Conservation (phyloP, 805 yeast genomes). For the Sungouiozyma ichnusensis region DNA sequence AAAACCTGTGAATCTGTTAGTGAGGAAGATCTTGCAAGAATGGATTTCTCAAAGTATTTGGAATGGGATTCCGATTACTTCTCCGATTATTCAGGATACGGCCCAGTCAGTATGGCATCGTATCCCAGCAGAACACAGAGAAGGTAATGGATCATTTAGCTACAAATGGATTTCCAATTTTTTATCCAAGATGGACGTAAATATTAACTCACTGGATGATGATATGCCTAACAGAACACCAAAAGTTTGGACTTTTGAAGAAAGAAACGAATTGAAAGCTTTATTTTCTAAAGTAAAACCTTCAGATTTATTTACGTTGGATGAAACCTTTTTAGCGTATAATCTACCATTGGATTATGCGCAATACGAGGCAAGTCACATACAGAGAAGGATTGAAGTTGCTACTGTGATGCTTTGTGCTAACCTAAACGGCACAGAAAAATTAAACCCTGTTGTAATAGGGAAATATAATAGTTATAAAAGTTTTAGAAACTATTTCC, state of each 20-base stretch:
- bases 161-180: constrained; percentile 47
- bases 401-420: constrained; percentile 52
- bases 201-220: constrained; percentile 36
- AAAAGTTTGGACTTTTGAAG: constrained; percentile 54
- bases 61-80: constrained; percentile 55
- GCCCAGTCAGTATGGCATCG: constrained; percentile 56
- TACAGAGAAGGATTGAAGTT: constrained; percentile 31
- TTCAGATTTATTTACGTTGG: constrained; percentile 46
- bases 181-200: constrained; percentile 40
- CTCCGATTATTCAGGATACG: constrained; percentile 53
- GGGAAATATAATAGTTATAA: constrained; percentile 44
- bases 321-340: constrained; percentile 50
- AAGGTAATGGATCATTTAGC: constrained; percentile 55
- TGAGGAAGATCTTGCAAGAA: constrained; percentile 51
- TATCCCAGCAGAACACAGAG: constrained; percentile 42
- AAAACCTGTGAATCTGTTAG: constrained; percentile 43
- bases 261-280: constrained; percentile 38
- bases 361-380: constrained; percentile 32
- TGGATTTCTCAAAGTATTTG: constrained; percentile 61
- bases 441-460: constrained; percentile 48
- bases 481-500: constrained; percentile 31
- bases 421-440: constrained; percentile 54
- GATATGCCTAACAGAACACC: constrained; percentile 35
- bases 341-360: constrained; percentile 51
- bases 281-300: constrained; percentile 39